phyloP scores from a whole-genome alignment of 2,329 filamentous ascomycete genomes.

The Trichoderma citrinoviride region DNA sequence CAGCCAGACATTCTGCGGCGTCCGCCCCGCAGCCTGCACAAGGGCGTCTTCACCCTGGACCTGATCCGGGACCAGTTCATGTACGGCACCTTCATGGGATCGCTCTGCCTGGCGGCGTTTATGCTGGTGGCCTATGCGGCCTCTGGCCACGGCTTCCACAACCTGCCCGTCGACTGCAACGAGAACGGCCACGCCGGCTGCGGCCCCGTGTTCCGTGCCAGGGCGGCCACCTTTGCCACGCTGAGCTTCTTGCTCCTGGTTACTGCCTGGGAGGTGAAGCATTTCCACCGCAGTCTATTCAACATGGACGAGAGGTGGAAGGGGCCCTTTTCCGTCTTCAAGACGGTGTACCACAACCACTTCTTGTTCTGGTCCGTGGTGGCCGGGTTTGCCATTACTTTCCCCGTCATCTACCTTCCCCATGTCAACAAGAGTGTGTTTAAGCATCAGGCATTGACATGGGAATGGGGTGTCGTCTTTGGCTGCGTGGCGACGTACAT shows the following conservation, averaged over 20 bases:
- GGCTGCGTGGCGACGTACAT: slow-evolving; percentile 60
- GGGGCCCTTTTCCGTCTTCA: slow-evolving; percentile 51
- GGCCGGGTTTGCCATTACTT: slow-evolving; percentile 58
- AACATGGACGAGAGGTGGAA: slow-evolving; percentile 56
- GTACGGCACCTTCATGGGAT: slow-evolving; percentile 63
- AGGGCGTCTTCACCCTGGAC: slow-evolving; percentile 63
- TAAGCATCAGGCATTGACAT: slow-evolving; percentile 65
- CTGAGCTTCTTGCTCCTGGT: slow-evolving; percentile 66
- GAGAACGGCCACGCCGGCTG: slow-evolving; percentile 50
- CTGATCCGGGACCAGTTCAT: slow-evolving; percentile 65
- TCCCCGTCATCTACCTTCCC: slow-evolving; percentile 66
- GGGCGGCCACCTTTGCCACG: slow-evolving; percentile 67
- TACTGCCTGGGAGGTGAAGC: slow-evolving; percentile 71
- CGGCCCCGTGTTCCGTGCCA: slow-evolving; percentile 59
- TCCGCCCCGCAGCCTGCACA: slow-evolving; percentile 59
- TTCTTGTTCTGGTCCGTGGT: slow-evolving; percentile 65
- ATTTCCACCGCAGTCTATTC: slow-evolving; percentile 68
- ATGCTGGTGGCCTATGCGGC: slow-evolving; percentile 55
- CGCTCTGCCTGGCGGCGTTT: slow-evolving; percentile 60
- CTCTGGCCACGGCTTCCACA: slow-evolving; percentile 44
- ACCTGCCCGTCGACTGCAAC: slow-evolving; percentile 59
- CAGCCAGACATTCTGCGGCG: slow-evolving; percentile 65
- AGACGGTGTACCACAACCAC: slow-evolving; percentile 65
- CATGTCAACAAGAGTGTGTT: slow-evolving; percentile 65
- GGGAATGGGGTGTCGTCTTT: slow-evolving; percentile 71